A percentile compares a stretch with the other conserved stretches of the same genome.
phyloP scores from a whole-genome alignment of 2,329 filamentous ascomycete species.

The Chrysosporium keratinophilum region DNA sequence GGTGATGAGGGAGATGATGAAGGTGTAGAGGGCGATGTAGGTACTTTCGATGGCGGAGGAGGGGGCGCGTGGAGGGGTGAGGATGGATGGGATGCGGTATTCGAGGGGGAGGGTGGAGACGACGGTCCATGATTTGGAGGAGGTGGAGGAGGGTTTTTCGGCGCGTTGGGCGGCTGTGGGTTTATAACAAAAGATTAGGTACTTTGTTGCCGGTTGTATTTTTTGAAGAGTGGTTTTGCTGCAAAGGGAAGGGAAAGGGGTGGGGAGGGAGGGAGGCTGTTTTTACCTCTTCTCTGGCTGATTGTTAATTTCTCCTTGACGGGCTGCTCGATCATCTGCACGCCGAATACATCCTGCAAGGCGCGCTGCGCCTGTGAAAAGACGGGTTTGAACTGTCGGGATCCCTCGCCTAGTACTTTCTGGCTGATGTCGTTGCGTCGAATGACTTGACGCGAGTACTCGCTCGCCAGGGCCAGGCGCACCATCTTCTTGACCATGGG shows the following conservation, averaged over 20 bases:
- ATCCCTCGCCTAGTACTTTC: conserved; percentile 60
- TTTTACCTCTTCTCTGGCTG: conserved; percentile 62
- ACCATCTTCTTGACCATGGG: conserved; percentile 51
- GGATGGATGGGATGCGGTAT: conserved; percentile 57
- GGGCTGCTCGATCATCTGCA: conserved; percentile 80
- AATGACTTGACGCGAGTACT: conserved; percentile 49
- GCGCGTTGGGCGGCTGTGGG: conserved; percentile 40
- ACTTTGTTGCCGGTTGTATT: neutral
- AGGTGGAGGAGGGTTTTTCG: conserved; percentile 38
- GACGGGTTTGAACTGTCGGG: conserved; percentile 62
- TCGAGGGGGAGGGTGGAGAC: conserved; percentile 58
- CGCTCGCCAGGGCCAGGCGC: conserved; percentile 50
- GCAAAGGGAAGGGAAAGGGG: neutral
- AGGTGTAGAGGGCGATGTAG: conserved; percentile 71
- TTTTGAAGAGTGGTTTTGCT: neutral
- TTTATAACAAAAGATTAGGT: neutral
- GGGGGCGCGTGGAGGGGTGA: conserved; percentile 57
- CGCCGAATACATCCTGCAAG: conserved; percentile 68
- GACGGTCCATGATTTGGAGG: conserved; percentile 66
- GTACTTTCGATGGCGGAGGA: conserved; percentile 60
- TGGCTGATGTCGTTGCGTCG: conserved; percentile 48
- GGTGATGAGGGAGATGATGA: conserved; percentile 65
- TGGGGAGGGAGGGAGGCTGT: neutral
- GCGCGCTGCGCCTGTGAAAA: conserved; percentile 67
- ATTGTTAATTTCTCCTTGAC: conserved; percentile 69